Percentiles rank a stretch among this genome's conserved stretches.
Conservation (phyloP, 2,329 filamentous ascomycete species). For the Hymenoscyphus fraxineus region DNA sequence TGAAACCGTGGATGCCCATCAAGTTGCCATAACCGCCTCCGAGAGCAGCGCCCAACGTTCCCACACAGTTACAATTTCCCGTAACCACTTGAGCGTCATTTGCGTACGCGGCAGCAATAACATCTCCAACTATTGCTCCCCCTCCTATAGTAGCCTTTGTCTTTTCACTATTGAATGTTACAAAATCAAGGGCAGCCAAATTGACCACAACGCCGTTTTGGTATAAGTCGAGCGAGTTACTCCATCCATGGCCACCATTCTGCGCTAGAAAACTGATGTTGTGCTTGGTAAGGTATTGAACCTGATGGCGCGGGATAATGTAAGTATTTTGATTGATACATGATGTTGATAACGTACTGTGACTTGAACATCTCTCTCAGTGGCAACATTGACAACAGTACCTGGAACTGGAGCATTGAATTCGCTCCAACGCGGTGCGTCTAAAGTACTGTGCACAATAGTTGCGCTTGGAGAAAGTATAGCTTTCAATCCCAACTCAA, state of each 20-base stretch:
- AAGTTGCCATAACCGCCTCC: conserved; percentile 2
- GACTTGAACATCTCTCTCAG: conserved; percentile 6
- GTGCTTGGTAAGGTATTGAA: background rate
- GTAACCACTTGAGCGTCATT: conserved; percentile 4
- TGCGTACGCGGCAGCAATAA: background rate
- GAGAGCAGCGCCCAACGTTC: conserved; percentile 1
- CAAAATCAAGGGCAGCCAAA: background rate
- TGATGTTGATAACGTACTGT: conserved; percentile 3
- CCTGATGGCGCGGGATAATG: background rate
- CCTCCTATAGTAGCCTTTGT: background rate
- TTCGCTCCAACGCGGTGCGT: conserved; percentile 9
- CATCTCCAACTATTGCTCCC: background rate
- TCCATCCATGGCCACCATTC: conserved; percentile 8
- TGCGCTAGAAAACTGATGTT: conserved; percentile 2
- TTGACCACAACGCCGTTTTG: background rate
- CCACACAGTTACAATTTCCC: conserved; percentile 6
- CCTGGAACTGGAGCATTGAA: conserved; percentile 10
- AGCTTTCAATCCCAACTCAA: background rate
- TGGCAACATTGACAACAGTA: conserved; percentile 9
- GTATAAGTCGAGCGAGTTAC: background rate
- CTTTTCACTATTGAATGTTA: conserved; percentile 3
- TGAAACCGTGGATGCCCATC: conserved; percentile 5
- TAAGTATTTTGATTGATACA: too few relatives aligned
- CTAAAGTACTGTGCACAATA: background rate
- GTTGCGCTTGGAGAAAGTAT: conserved; percentile 6